Percentiles rank a stretch among this genome's conserved stretches.
Conservation (phyloP, 352 stramenopile genomes). For the Phytopythium litorale region DNA sequence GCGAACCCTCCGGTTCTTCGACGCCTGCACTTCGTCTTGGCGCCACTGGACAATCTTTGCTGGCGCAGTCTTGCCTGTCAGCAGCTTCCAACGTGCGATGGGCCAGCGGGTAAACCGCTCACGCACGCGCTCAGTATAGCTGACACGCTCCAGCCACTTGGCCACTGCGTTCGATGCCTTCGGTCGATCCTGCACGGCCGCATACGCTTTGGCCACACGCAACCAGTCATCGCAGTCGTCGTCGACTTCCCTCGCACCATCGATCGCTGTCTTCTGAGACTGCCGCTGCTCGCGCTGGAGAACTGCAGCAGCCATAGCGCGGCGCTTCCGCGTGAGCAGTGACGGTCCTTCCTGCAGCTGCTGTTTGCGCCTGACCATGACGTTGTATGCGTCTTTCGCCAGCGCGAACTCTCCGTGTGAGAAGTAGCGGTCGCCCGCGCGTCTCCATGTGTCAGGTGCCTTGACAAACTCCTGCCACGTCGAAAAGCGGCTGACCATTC, state of each 20-base stretch:
- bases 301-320: slow-evolving; percentile 22
- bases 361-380: slow-evolving; percentile 53
- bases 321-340: slow-evolving; percentile 26
- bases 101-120: slow-evolving; percentile 51
- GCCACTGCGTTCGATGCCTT: slow-evolving; percentile 20
- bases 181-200: slow-evolving; percentile 40
- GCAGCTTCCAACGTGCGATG: slow-evolving; percentile 54
- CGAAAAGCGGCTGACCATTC: slow-evolving; percentile 19
- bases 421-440: slow-evolving; percentile 49
- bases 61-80: slow-evolving; percentile 37
- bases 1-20: background rate
- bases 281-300: slow-evolving; percentile 9
- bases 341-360: slow-evolving; percentile 17
- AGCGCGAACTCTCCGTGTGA: slow-evolving; percentile 44
- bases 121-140: slow-evolving; percentile 36
- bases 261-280: background rate
- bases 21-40: slow-evolving; percentile 13
- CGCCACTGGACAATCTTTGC: slow-evolving; percentile 23
- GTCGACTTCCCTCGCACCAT: background rate
- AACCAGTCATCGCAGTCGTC: slow-evolving; percentile 46
- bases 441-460: slow-evolving; percentile 40
- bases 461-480: slow-evolving; percentile 68
- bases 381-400: slow-evolving; percentile 51
- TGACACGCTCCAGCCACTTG: slow-evolving; percentile 33
- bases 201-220: slow-evolving; percentile 39